A percentile compares a stretch with the other conserved stretches of the same genome.
These are phyloP conservation scores for Fusarium liriodendri DNA, from an alignment of 2,329 filamentous ascomycete species.

Conservation along the genomic window DNA sequence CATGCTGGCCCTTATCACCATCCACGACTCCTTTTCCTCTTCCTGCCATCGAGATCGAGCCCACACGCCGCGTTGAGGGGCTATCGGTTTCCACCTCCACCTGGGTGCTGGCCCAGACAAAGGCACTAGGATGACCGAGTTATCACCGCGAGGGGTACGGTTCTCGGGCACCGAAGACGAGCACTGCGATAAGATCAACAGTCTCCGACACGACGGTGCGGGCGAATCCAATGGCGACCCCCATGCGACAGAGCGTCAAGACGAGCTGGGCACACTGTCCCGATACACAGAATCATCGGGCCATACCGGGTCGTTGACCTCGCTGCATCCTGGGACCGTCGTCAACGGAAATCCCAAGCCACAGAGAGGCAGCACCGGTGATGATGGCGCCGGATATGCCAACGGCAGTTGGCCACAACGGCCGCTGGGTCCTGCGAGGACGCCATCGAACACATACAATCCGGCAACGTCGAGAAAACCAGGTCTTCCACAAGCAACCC, in stretches of 20 bases:
- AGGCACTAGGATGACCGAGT: conserved; percentile 54
- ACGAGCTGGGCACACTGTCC: conserved; percentile 58
- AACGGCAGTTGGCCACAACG: conserved; percentile 66
- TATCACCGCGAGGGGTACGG: conserved; percentile 66
- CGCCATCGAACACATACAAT: conserved; percentile 84
- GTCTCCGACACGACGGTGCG: conserved; percentile 47
- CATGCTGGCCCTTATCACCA: conserved; percentile 19
- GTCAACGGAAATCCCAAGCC: conserved; percentile 56
- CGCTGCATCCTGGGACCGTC: conserved; percentile 53
- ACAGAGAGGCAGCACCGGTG: conserved; percentile 51
- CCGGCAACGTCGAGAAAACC: conserved; percentile 70
- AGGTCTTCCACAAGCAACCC: conserved; percentile 53
- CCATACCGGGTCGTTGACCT: conserved; percentile 56
- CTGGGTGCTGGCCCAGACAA: conserved; percentile 27
- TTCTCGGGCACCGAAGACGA: conserved; percentile 64
- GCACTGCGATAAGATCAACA: conserved; percentile 56
- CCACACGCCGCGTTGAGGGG: conserved; percentile 35
- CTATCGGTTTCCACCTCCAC: conserved; percentile 31
- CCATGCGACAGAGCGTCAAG: conserved; percentile 60
- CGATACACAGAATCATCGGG: conserved; percentile 56
- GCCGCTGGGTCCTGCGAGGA: conserved; percentile 75
- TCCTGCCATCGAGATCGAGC: conserved; percentile 27
- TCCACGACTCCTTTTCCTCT: conserved; percentile 1
- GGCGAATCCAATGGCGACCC: conserved; percentile 51
- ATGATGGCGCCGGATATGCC: conserved; percentile 44